A percentile compares a stretch with the other conserved stretches of the same genome.
phyloP scores from a whole-genome alignment of 441 rosid species.

The Gossypium aridum region DNA sequence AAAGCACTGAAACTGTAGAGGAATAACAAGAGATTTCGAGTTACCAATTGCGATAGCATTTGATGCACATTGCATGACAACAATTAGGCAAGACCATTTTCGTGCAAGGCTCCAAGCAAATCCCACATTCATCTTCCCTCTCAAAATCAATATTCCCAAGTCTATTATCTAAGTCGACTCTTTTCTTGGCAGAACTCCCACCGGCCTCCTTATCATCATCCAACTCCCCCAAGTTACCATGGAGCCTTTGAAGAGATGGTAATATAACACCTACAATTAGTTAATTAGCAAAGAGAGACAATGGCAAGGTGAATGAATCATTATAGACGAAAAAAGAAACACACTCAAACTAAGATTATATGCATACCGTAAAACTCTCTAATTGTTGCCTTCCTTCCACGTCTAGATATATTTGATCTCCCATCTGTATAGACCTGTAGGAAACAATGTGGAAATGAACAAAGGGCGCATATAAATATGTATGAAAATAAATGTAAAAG shows the following conservation, averaged over 20 bases:
- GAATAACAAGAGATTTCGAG: not conserved
- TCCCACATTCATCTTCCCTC: conserved; percentile 95
- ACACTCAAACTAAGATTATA: not conserved
- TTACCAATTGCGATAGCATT: conserved; percentile 92
- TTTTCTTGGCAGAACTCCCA: conserved; percentile 38
- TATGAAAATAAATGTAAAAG: not conserved
- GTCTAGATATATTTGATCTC: conserved; percentile 37
- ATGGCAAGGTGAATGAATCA: not conserved
- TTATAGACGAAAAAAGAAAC: not conserved
- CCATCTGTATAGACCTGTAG: conserved; percentile 65
- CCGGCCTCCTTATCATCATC: conserved; percentile 26
- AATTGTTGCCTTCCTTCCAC: conserved; percentile 83
- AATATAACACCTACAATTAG: conserved; percentile 60
- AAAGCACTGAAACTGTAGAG: not conserved
- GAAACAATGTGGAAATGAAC: conserved; percentile 19
- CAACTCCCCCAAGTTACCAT: conserved; percentile 41
- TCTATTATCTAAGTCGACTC: conserved; percentile 38
- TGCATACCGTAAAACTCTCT: conserved; percentile 79
- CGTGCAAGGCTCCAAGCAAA: conserved; percentile 93
- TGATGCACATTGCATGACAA: conserved; percentile 94
- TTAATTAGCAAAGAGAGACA: not conserved
- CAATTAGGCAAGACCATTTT: conserved; percentile 91
- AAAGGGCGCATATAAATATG: conserved; percentile 13
- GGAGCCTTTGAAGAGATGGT: conserved; percentile 80
- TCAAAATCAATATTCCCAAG: conserved; percentile 48